These are phyloP conservation scores for Daldinia caldariorum DNA, from an alignment of 495 filamentous ascomycete genomes.

Conservation along the genomic window DNA sequence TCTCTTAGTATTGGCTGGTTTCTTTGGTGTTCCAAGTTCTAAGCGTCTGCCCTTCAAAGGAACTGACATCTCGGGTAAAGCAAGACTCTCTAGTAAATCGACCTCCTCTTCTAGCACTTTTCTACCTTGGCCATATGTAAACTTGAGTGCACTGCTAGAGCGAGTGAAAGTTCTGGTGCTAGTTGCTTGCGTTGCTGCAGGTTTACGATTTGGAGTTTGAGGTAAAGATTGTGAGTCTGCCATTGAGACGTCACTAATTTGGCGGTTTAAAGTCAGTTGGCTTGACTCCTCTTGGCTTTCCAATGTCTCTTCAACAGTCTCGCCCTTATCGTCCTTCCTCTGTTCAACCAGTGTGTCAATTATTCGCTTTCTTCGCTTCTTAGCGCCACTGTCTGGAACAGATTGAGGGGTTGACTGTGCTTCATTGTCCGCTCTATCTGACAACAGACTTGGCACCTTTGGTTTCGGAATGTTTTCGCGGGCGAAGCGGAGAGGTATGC, in stretches of 20 bases:
- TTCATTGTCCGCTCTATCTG: conserved; percentile 13
- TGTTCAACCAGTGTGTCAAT: conserved; percentile 67
- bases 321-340: conserved; percentile 32
- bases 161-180: conserved; percentile 41
- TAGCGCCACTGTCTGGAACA: conserved; percentile 26
- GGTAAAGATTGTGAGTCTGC: conserved; percentile 33
- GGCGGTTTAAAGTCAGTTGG: conserved; percentile 26
- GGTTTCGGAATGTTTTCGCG: conserved; percentile 22
- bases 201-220: conserved; percentile 38
- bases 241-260: conserved; percentile 34
- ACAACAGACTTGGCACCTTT: background rate
- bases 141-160: conserved; percentile 50
- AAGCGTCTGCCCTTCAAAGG: conserved; percentile 51
- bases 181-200: conserved; percentile 25
- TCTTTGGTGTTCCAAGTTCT: conserved; percentile 52
- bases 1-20: conserved; percentile 37
- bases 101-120: conserved; percentile 58
- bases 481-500: conserved; percentile 55
- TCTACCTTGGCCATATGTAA: conserved; percentile 62
- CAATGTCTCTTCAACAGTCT: conserved; percentile 19
- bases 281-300: conserved; percentile 26
- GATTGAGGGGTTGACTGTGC: conserved; percentile 10
- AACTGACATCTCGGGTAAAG: conserved; percentile 37
- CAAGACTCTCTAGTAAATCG: conserved; percentile 44
- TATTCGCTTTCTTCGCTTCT: conserved; percentile 57